Percentiles rank a stretch among this genome's conserved stretches.
Evolutionary conservation across 192 early-diverging fungal species (phyloP).

Genomic region (Backusella macrospora): DNA sequence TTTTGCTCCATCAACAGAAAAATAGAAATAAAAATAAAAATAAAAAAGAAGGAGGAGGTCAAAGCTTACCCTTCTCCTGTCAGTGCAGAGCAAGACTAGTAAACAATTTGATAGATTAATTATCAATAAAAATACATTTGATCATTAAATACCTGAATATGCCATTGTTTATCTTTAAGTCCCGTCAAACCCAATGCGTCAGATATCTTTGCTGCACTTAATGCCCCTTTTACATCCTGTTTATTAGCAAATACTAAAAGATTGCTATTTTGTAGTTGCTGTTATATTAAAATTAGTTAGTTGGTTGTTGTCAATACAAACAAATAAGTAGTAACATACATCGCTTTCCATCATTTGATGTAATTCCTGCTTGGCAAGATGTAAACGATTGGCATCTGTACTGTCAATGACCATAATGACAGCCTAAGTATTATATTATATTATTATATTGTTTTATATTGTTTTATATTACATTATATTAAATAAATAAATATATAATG

Average conservation of each 20-base stretch:
- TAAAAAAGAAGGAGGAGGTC: not conserved
- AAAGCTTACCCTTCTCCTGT: conserved; percentile 65
- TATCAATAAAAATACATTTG: not conserved
- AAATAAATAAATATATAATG: not conserved
- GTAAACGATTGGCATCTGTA: conserved; percentile 63
- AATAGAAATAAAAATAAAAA: not conserved
- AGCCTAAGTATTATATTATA: conserved; percentile 38
- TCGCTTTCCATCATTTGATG: conserved; percentile 73
- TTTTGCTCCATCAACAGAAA: not conserved
- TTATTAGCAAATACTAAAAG: conserved; percentile 73
- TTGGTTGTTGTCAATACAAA: not conserved
- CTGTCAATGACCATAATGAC: conserved; percentile 77
- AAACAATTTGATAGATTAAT: not conserved
- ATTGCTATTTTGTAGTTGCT: conserved; percentile 61
- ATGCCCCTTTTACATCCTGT: conserved; percentile 66
- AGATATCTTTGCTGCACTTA: conserved; percentile 65
- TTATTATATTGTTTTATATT: not conserved
- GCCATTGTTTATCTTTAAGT: conserved; percentile 71
- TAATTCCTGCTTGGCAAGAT: conserved; percentile 63
- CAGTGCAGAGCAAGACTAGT: conserved; percentile 64
- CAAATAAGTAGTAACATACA: conserved; percentile 29
- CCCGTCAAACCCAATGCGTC: conserved; percentile 58
- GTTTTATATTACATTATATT: too few relatives aligned
- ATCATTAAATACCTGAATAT: conserved; percentile 59
- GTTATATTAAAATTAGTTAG: not conserved